phyloP scores from a whole-genome alignment of 208 protist genomes.

The Porcisia deanei region DNA sequence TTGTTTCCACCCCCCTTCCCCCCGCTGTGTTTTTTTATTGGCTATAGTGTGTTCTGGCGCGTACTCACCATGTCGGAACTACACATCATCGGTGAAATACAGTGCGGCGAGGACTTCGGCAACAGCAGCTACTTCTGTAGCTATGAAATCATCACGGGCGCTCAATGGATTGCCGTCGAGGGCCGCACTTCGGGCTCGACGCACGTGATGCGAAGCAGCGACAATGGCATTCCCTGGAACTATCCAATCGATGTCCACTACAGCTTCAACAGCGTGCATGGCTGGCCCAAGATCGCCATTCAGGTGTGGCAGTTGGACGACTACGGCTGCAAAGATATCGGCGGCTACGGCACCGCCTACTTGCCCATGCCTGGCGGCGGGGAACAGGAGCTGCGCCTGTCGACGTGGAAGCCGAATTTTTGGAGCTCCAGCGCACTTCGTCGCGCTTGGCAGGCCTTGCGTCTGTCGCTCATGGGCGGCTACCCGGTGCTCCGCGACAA shows the following conservation, averaged over 20 bases:
- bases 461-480: constrained; percentile 73
- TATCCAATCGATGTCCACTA: constrained; percentile 90
- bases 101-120: constrained; percentile 63
- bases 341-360: constrained; percentile 84
- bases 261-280: constrained; percentile 65
- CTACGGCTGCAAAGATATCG: constrained; percentile 87
- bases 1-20: too few species aligned
- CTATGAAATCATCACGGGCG: constrained; percentile 78
- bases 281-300: constrained; percentile 89
- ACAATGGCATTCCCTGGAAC: constrained; percentile 63
- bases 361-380: constrained; percentile 58
- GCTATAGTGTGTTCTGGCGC: too few species aligned
- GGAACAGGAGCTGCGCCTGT: constrained; percentile 67
- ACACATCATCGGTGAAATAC: constrained; percentile 85
- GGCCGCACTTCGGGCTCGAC: constrained; percentile 77
- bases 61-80: constrained; percentile 67
- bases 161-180: constrained; percentile 74
- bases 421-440: constrained; percentile 74
- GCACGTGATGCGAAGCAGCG: constrained; percentile 71
- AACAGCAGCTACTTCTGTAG: constrained; percentile 75
- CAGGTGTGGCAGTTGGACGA: constrained; percentile 89
- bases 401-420: constrained; percentile 77
- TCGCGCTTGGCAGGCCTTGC: constrained; percentile 61
- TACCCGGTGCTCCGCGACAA: constrained; percentile 85
- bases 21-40: neutral